Conservation (phyloP, 495 filamentous ascomycete genomes). For the Rostrohypoxylon terebratum region DNA sequence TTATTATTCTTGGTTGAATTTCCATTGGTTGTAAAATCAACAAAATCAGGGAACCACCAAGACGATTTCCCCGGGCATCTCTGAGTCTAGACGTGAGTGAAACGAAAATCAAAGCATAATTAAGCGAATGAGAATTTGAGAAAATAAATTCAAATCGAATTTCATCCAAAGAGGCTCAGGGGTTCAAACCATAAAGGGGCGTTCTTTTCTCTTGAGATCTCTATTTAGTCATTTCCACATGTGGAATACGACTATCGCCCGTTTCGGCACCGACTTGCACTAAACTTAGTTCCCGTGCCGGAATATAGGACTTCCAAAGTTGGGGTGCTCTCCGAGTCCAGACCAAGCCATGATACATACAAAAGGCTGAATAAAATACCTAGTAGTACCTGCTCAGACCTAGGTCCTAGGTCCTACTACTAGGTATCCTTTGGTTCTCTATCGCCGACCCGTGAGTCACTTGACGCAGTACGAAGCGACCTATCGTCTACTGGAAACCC, state of each 20-base stretch:
- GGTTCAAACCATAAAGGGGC: slow-evolving; percentile 27
- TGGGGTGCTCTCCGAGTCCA: slow-evolving; percentile 25
- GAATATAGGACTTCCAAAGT: slow-evolving; percentile 23
- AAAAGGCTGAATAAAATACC: background rate
- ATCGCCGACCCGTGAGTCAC: slow-evolving; percentile 12
- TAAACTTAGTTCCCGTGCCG: slow-evolving; percentile 46
- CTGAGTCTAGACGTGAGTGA: slow-evolving; percentile 41
- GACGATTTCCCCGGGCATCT: slow-evolving; percentile 26
- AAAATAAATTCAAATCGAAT: slow-evolving; percentile 29
- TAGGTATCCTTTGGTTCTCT: background rate
- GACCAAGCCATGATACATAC: slow-evolving; percentile 13
- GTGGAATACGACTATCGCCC: slow-evolving; percentile 29
- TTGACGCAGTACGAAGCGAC: slow-evolving; percentile 1
- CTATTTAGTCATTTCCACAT: slow-evolving; percentile 28
- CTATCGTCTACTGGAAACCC: slow-evolving; percentile 13
- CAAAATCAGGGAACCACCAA: slow-evolving; percentile 43
- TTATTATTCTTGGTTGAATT: slow-evolving; percentile 31
- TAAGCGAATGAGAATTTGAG: slow-evolving; percentile 43
- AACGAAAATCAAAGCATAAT: slow-evolving; percentile 40
- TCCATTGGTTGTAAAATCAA: slow-evolving; percentile 50
- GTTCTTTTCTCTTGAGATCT: slow-evolving; percentile 22
- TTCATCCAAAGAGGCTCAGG: slow-evolving; percentile 30
- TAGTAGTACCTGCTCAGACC: no score
- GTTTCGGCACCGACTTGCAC: slow-evolving; percentile 33
- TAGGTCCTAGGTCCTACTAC: no score